These are phyloP conservation scores for Exophiala viscosa DNA, from an alignment of 2,329 filamentous ascomycete genomes.

Conservation along the genomic window DNA sequence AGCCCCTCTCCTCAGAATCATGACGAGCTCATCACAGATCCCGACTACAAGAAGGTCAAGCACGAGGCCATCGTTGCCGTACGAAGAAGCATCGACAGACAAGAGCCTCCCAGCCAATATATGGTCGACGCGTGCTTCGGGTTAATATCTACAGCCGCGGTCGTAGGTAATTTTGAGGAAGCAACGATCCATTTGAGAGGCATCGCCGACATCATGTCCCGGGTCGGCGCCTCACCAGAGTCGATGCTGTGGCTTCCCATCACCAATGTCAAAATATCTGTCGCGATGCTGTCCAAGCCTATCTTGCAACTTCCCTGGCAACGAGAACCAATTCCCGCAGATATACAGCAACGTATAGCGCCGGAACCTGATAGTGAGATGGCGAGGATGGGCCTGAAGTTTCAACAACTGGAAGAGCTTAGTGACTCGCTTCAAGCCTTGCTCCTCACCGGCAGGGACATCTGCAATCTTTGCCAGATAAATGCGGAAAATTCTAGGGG, in stretches of 20 bases:
- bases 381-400: constrained; percentile 29
- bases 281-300: constrained; percentile 35
- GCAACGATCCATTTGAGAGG: constrained; percentile 38
- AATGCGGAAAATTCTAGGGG: constrained; percentile 26
- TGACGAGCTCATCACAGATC: constrained; percentile 30
- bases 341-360: constrained; percentile 31
- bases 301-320: constrained; percentile 36
- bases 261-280: constrained; percentile 29
- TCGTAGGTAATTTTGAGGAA: constrained; percentile 38
- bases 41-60: constrained; percentile 40
- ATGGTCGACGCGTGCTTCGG: constrained; percentile 39
- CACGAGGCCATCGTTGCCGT: constrained; percentile 30
- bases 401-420: constrained; percentile 32
- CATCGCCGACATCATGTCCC: constrained; percentile 30
- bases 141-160: constrained; percentile 38
- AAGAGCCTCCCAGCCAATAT: constrained; percentile 36
- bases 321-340: constrained; percentile 31
- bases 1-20: constrained; percentile 22
- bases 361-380: constrained; percentile 30
- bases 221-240: constrained; percentile 37
- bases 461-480: constrained; percentile 34
- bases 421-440: constrained; percentile 31
- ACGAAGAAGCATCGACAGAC: constrained; percentile 28
- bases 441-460: constrained; percentile 31
- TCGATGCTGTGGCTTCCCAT: constrained; percentile 20